These are phyloP conservation scores for Exsudoporus frostii DNA, from an alignment of 768 basidiomycete genomes.

Conservation along the genomic window DNA sequence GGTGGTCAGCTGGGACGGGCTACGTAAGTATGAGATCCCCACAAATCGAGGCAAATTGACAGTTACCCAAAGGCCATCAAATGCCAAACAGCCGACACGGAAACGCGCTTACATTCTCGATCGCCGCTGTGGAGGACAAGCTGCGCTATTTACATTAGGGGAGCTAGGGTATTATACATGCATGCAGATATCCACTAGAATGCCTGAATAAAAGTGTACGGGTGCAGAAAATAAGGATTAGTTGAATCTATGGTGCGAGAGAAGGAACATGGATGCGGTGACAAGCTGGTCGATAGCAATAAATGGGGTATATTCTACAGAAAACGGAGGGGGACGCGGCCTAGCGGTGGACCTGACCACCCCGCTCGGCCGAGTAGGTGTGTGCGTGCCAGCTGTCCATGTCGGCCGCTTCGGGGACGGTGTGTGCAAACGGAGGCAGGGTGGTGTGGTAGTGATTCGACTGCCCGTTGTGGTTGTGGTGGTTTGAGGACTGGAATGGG, in stretches of 20 bases:
- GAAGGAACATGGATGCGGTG: constrained; percentile 12
- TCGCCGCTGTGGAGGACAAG: constrained; percentile 6
- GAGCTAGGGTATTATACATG: constrained; percentile 34
- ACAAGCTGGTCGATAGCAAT: constrained; percentile 28
- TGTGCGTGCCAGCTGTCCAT: constrained; percentile 59
- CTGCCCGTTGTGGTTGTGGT: constrained; percentile 32
- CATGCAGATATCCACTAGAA: constrained; percentile 39
- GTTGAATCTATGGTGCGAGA: constrained; percentile 28
- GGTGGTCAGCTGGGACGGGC: too few relatives aligned
- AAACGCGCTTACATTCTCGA: constrained; percentile 13
- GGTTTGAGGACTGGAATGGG: constrained; percentile 28
- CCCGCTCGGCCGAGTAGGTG: constrained; percentile 59
- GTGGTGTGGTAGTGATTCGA: constrained; percentile 41
- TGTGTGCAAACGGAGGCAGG: constrained; percentile 48
- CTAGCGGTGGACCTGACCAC: constrained; percentile 58
- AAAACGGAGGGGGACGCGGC: background rate
- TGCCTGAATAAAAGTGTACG: constrained; percentile 35
- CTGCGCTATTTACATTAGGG: constrained; percentile 33
- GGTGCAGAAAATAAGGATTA: constrained; percentile 34
- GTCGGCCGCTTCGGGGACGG: constrained; percentile 35
- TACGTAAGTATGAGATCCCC: too few relatives aligned
- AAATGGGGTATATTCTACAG: constrained; percentile 37
- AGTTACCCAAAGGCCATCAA: constrained; percentile 31
- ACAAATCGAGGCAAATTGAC: constrained; percentile 31
- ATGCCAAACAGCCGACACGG: constrained; percentile 23